Percentiles rank a stretch among this genome's conserved stretches.
Evolutionary conservation across 2,329 filamentous ascomycete genomes (phyloP).

Genomic region (Trichoderma atroviride): DNA sequence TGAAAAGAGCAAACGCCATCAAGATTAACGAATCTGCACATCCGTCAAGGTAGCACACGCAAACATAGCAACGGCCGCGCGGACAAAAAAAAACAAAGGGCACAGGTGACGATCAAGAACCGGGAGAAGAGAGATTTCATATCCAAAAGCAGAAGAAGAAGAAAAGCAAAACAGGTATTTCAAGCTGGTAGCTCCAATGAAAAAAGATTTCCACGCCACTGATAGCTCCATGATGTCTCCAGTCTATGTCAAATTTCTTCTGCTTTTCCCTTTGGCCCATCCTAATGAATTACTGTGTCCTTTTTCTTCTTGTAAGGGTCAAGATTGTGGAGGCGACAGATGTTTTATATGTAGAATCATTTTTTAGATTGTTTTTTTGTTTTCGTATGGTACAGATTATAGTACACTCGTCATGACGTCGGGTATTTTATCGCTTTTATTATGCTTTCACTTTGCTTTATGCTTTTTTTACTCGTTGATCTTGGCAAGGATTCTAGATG

Average conservation of each 20-base stretch:
- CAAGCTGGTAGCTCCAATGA: constrained; percentile 23
- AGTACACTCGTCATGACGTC: constrained; percentile 36
- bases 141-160: not conserved
- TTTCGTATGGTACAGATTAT: constrained; percentile 41
- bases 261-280: not conserved
- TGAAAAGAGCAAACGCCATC: not conserved
- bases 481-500: constrained; percentile 86
- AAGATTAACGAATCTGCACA: not conserved
- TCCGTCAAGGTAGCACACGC: too few relatives aligned
- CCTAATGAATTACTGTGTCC: not conserved
- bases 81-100: not conserved
- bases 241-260: constrained; percentile 17
- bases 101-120: not conserved
- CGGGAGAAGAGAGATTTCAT: constrained; percentile 38
- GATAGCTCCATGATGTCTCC: not conserved
- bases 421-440: constrained; percentile 24
- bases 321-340: not conserved
- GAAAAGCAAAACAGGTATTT: not conserved
- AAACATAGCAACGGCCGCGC: not conserved
- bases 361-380: constrained; percentile 13
- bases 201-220: constrained; percentile 1
- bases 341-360: not conserved
- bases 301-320: not conserved
- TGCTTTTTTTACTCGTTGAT: constrained; percentile 77
- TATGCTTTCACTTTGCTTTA: not conserved